Evolutionary conservation across 106 monocot genomes (phyloP), one percentile per base, ranked within the genome.

Genomic region (Allium cepa): DNA sequence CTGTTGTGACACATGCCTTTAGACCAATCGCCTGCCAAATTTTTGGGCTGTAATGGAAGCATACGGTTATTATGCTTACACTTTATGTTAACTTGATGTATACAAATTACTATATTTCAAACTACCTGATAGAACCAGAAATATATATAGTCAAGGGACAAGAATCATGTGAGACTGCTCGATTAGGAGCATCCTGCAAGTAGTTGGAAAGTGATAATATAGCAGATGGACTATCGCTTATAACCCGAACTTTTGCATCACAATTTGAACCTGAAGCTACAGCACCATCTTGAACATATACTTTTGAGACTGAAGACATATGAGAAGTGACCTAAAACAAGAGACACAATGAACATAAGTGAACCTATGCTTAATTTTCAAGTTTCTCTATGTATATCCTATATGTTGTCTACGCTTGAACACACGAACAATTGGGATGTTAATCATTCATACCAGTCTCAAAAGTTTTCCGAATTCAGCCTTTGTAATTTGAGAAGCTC

Each of bases 281-380:
- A 57, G 84, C 80, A 7, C 92, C 96, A 79, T 97, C 96, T 89
- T 92, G 96, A 26, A 92, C 86, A 84, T 80, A 97, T 15, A 92
- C n/a, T 27, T 73, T 79, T 17, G 79, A 71, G 12, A 83, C 58
- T 0, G 89, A 89, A 65, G 96, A 97, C 63, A 97, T 67, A 70
- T 92, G 76, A 49, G 88, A 78, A 49, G 88, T 81, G 73, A 92
- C 91, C 96, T 96, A 79, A 62, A 84, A 65, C 46, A 74, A 59
- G 60, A 73, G 22, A 22, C 22, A 22, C 1, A 0, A 22, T 22
- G 22, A 22, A 22, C 22, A 22, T 22, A 22, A 22, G 22, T 22
- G 22, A 22, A 22, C 22, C 0, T 22, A 22, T n/a, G n/a, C n/a
- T n/a, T n/a, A n/a, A n/a, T n/a, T n/a, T n/a, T n/a, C n/a, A n/a